phyloP scores from a whole-genome alignment of 1,284 basidiomycete species.

The Agaricales sp. region DNA sequence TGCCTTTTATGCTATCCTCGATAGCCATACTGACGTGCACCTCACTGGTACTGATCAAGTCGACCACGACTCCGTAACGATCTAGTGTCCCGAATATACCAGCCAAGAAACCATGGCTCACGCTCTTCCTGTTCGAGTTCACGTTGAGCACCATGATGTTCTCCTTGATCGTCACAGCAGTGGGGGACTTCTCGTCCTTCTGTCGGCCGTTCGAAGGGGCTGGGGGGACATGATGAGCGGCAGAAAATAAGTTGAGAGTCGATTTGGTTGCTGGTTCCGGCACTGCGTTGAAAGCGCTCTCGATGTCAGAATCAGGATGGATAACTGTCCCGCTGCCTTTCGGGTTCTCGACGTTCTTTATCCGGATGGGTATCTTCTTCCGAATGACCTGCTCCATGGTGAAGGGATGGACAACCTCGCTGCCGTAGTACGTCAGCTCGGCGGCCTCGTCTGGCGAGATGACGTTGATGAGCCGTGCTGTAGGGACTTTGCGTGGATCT shows the following conservation, averaged over 20 bases:
- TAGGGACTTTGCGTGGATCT: slow-evolving; percentile 94
- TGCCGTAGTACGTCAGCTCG: slow-evolving; percentile 97
- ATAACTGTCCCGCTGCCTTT: slow-evolving; percentile 87
- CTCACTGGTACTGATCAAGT: slow-evolving; percentile 95
- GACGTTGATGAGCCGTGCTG: slow-evolving; percentile 85
- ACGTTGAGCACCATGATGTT: slow-evolving; percentile 91
- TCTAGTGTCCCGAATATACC: slow-evolving; percentile 91
- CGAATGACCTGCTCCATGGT: slow-evolving; percentile 99
- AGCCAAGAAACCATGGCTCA: slow-evolving; percentile 94
- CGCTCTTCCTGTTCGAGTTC: slow-evolving; percentile 93
- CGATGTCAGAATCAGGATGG: slow-evolving; percentile 60
- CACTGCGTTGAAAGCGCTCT: slow-evolving; percentile 27
- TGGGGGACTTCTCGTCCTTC: slow-evolving; percentile 41
- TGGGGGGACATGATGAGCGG: slow-evolving; percentile 13
- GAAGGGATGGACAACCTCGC: slow-evolving; percentile 97
- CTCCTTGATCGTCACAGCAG: slow-evolving; percentile 98
- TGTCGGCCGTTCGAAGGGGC: too few species aligned
- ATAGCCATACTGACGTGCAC: slow-evolving; percentile 96
- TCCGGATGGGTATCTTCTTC: slow-evolving; percentile 87
- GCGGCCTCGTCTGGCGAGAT: slow-evolving; percentile 98
- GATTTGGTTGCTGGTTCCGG: too few species aligned
- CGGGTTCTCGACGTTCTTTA: slow-evolving; percentile 98
- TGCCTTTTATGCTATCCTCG: slow-evolving; percentile 47
- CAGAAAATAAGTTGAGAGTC: too few species aligned
- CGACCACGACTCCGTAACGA: slow-evolving; percentile 88